Base-by-base conservation (phyloP, 805 yeast species). In the Debaryomyces hansenii region DNA sequence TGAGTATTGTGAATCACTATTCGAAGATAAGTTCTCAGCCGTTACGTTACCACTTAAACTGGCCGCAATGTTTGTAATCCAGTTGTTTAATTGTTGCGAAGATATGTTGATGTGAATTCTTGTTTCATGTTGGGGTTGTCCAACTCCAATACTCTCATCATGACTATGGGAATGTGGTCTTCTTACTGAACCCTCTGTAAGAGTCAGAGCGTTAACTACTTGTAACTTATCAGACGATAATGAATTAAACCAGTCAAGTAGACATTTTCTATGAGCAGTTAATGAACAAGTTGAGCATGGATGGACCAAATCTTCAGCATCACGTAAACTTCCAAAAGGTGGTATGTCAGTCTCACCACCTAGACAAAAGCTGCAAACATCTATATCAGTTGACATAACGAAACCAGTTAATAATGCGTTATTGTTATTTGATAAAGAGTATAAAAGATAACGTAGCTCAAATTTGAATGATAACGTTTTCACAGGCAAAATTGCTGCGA, bases 241-340 rank as follows among this genome's bases (percentile, higher is more conserved):
- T 7, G 70, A 56, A 46, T 64, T 64, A 58, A 70, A 68, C 75
- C 77, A 72, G 45, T 72, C 77, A 3, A 67, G 43, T 14, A 72
- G 53, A 49, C 77, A 72, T 42, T 64, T 68, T 20, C 66, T 57
- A 55, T 72, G 77, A 16, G 70, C 57, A 5, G 55, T 59, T 20
- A 72, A 41, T 8, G 65, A 57, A 49, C 77, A 72, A 4, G 74
- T 67, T 29, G 61, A 44, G 50, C 77, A 72, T 0, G 77, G 77
- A 5, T 52, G 50, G 18, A 71, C 50, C 37, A 72, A 53, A 44
- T 66, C 74, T 42, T 57, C 56, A 4, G 74, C 74, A 47, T 71
- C 76, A 12, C 49, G 40, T 11, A 58, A 41, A 2, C 55, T 48
- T 1, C 74, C 75, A 48, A 71, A 70, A 6, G 74, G 72, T 2